Evolutionary conservation across 352 stramenopile genomes (phyloP), one percentile per base, ranked within the genome.

Genomic region (Chrysophaeum taylorii): DNA sequence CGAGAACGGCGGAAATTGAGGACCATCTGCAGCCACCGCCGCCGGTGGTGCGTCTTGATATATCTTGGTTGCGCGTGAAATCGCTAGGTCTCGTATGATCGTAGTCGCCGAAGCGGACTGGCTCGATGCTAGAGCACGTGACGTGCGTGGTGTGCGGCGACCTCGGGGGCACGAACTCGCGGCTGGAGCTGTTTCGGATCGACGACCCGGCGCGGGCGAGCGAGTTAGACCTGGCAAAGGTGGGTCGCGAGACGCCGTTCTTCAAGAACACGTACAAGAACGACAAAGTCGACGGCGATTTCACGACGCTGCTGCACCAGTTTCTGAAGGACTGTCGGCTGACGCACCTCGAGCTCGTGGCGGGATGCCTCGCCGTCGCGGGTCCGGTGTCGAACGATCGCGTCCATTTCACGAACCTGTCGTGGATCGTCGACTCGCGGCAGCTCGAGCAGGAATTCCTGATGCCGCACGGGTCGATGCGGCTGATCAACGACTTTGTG

Each of bases 401-500:
- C 48, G 78, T 79, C n/a, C 85, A 87, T 29, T 94, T 95, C 74
- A 96, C 95, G 52, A 97, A 96, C 72, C 96, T 97, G 73, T 83
- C 87, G 72, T 85, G 86, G 74, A 90, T 70, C 35, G 38, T 73
- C 16, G 53, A 69, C 9, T 33, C 15, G 43, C 14, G 63, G 52
- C 21, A 2, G 14, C 16, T 54, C 42, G 50, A 71, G 50, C 15
- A 42, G 36, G 67, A 71, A 25, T 73, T 86, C 69, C 71, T 77
- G 36, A 75, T 37, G 54, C 86, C 81, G 54, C 94, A 96, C 73
- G 77, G 82, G 41, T 82, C 78, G 5, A 91, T 95, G 64, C 87
- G 87, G 52, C 85, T 98, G 38, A 93, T 98, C 62, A 97, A 97
- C 76, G 94, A 98, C 79, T 98, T 98, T 81, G 91, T 94, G 0